Conservation (phyloP, 208 protist genomes). For the Spongospora subterranea region DNA sequence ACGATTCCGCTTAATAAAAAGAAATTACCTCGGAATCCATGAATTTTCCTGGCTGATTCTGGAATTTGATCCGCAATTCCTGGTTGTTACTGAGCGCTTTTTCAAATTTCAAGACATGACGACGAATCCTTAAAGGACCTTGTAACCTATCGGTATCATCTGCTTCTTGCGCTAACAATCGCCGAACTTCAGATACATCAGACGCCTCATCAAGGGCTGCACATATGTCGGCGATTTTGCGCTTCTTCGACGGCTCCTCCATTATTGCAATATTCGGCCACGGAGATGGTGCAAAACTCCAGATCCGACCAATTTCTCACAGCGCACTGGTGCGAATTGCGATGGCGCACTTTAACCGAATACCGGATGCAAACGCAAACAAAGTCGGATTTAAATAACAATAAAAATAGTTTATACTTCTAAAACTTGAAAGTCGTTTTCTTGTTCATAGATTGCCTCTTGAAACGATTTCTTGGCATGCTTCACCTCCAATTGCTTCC, state of each 20-base stretch:
- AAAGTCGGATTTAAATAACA: background rate
- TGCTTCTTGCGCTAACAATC: background rate
- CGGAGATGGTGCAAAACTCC: too few relatives aligned
- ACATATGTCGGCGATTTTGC: background rate
- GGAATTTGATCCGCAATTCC: constrained; percentile 22
- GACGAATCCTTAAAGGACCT: background rate
- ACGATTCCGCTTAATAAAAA: background rate
- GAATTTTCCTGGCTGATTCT: background rate
- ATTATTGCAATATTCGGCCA: too few relatives aligned
- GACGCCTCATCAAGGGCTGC: background rate
- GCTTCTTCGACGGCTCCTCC: too few relatives aligned
- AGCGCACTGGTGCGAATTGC: too few relatives aligned
- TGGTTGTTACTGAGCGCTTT: constrained; percentile 26
- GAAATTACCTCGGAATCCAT: constrained; percentile 25
- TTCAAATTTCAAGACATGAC: background rate
- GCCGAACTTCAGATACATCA: background rate
- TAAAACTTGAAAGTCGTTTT: background rate
- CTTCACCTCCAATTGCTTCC: constrained; percentile 67
- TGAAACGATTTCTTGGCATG: constrained; percentile 67
- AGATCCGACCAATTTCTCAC: too few relatives aligned
- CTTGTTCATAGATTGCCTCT: constrained; percentile 51
- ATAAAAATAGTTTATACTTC: constrained; percentile 14
- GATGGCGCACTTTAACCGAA: too few relatives aligned
- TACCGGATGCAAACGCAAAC: too few relatives aligned
- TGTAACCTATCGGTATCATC: background rate